phyloP scores from a whole-genome alignment of 1,284 basidiomycete species.

The Leccinum insolens region DNA sequence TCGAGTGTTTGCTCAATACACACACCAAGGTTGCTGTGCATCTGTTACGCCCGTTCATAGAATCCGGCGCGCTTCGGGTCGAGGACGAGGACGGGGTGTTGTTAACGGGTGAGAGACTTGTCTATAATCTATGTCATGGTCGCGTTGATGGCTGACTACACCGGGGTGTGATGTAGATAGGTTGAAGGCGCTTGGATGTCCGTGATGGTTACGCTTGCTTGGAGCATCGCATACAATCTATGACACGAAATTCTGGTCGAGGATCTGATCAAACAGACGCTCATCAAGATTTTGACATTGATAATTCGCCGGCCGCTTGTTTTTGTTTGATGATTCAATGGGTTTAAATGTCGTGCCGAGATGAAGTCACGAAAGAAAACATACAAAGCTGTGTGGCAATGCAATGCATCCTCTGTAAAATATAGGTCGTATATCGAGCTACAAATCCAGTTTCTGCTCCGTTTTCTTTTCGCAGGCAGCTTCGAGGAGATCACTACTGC shows the following conservation, averaged over 20 bases:
- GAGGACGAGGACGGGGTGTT: neutral
- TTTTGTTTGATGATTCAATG: neutral
- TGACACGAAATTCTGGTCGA: neutral
- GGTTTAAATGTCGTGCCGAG: neutral
- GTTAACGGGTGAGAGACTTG: neutral
- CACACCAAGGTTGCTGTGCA: neutral
- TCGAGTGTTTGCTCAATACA: slow-evolving; percentile 16
- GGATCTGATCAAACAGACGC: neutral
- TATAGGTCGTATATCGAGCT: neutral
- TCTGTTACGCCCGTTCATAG: neutral
- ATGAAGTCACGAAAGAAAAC: neutral
- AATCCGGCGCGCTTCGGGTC: neutral
- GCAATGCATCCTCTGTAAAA: neutral
- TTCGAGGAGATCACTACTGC: neutral
- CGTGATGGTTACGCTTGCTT: neutral
- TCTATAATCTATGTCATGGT: neutral
- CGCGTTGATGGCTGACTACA: neutral
- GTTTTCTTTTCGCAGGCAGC: neutral
- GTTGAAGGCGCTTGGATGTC: neutral
- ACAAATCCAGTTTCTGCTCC: neutral
- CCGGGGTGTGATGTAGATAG: neutral
- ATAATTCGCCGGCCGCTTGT: neutral
- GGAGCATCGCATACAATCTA: neutral
- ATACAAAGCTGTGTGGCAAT: neutral
- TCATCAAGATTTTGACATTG: neutral